Evolutionary conservation across 2,329 filamentous ascomycete species (phyloP).

Genomic region (Colletotrichum viniferum): DNA sequence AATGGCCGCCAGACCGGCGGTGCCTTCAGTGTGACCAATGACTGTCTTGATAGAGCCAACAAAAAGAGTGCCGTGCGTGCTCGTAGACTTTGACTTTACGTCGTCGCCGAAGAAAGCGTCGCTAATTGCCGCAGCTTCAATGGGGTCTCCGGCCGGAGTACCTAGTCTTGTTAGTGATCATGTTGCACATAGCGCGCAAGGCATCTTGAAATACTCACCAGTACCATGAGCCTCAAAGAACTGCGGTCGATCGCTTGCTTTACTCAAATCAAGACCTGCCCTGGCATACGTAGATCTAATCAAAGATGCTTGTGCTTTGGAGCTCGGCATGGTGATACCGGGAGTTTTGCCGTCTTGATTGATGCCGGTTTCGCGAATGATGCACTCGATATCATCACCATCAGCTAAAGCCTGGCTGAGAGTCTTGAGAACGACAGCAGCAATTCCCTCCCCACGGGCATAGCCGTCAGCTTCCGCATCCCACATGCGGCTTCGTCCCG

Average conservation of each 20-base stretch:
- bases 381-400: constrained; percentile 27
- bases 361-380: constrained; percentile 27
- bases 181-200: fast-evolving
- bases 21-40: constrained; percentile 31
- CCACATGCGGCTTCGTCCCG: constrained; percentile 40
- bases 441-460: constrained; percentile 56
- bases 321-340: constrained; percentile 40
- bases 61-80: constrained; percentile 26
- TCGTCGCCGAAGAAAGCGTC: not conserved
- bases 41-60: constrained; percentile 33
- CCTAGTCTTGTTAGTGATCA: not conserved
- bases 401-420: constrained; percentile 44
- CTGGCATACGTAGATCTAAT: constrained; percentile 31
- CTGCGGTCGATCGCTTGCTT: constrained; percentile 9
- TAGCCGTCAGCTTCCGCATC: constrained; percentile 54
- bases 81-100: not conserved
- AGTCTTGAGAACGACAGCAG: constrained; percentile 49
- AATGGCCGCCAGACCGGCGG: constrained; percentile 30
- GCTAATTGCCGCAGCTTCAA: constrained; percentile 30
- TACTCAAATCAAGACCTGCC: constrained; percentile 1
- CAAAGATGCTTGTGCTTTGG: constrained; percentile 27
- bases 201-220: not conserved
- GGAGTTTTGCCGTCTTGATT: constrained; percentile 26
- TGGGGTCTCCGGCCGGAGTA: constrained; percentile 44
- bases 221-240: constrained; percentile 41